These are phyloP conservation scores for Saksenaea oblongispora DNA, from an alignment of 371 early-diverging fungal species.

Conservation along the genomic window DNA sequence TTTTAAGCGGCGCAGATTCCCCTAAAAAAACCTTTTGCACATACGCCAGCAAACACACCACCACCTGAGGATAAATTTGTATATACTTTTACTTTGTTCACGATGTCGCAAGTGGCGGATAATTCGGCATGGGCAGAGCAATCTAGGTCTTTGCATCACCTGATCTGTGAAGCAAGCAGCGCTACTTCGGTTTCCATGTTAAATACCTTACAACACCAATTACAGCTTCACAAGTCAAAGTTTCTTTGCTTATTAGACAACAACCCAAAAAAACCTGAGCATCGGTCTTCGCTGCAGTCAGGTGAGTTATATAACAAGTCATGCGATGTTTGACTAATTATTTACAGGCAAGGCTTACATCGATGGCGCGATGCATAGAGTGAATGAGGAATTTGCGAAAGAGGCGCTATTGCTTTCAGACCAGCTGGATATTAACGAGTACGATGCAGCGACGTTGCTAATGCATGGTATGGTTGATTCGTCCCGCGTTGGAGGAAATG, in stretches of 20 bases:
- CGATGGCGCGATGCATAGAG: conserved; percentile 46
- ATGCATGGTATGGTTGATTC: conserved; percentile 35
- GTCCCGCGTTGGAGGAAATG: conserved; percentile 10
- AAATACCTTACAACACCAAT: conserved; percentile 19
- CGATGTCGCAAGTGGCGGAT: not conserved
- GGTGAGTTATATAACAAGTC: conserved; percentile 31
- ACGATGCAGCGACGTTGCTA: conserved; percentile 67
- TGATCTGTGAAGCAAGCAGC: conserved; percentile 31
- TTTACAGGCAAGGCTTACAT: conserved; percentile 38
- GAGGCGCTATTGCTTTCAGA: conserved; percentile 69
- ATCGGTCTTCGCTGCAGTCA: conserved; percentile 48
- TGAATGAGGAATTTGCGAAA: conserved; percentile 67
- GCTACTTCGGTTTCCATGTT: conserved; percentile 16
- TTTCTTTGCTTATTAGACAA: conserved; percentile 49
- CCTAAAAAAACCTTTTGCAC: not conserved
- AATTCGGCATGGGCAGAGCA: not conserved
- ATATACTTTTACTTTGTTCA: not conserved
- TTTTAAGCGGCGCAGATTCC: no score
- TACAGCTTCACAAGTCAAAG: conserved; percentile 33
- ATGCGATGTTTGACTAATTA: not conserved
- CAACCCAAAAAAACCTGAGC: conserved; percentile 46
- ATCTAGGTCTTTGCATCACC: conserved; percentile 21
- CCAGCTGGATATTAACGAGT: conserved; percentile 75
- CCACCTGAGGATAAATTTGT: not conserved
- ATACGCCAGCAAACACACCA: not conserved